These are phyloP conservation scores for Aureobasidium sp. DNA, from an alignment of 2,329 filamentous ascomycete genomes.

Conservation along the genomic window DNA sequence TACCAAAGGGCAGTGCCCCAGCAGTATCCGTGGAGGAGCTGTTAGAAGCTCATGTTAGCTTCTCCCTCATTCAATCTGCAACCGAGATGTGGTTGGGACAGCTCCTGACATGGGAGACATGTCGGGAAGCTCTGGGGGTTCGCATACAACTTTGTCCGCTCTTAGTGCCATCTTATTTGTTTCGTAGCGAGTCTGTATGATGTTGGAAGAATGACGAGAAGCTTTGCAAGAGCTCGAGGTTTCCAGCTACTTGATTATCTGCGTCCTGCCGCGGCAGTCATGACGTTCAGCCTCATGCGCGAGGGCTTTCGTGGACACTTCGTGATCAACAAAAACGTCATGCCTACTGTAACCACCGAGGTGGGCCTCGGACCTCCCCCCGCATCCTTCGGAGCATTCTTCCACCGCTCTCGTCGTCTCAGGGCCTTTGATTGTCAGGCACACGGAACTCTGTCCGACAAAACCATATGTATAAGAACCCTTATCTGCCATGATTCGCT, in stretches of 20 bases:
- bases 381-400: not conserved
- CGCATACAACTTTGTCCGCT: constrained; percentile 3
- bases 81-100: not conserved
- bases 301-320: not conserved
- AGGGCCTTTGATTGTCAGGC: not conserved
- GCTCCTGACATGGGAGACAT: not conserved
- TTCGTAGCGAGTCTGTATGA: not conserved
- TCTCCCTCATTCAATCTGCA: not conserved
- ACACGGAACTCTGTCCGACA: not conserved
- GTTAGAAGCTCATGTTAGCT: not conserved
- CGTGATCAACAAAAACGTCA: constrained; percentile 4
- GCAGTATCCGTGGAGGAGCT: constrained; percentile 27
- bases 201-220: not conserved
- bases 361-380: not conserved
- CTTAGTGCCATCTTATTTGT: not conserved
- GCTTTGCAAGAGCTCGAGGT: not conserved
- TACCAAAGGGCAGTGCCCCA: constrained; percentile 33
- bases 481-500: not conserved
- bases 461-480: not conserved
- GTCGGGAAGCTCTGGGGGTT: not conserved
- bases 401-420: not conserved
- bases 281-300: not conserved
- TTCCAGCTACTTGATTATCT: not conserved
- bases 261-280: not conserved
- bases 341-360: not conserved